Base-by-base conservation (phyloP, 192 early-diverging fungal genomes). In the Coemansia sp. region DNA sequence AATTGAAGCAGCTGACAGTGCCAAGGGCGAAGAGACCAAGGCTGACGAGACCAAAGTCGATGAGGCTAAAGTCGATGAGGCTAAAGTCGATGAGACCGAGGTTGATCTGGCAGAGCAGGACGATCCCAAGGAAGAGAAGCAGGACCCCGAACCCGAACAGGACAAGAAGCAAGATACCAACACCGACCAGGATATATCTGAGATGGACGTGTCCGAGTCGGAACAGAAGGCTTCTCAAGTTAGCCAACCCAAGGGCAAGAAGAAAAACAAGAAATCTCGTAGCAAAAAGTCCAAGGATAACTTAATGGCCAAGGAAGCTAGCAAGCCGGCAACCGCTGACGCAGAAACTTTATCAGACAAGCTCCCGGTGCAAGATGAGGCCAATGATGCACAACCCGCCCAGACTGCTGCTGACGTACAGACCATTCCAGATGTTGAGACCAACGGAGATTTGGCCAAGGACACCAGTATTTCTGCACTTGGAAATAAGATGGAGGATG, bases 401-500 rank as follows among this genome's bases (percentile, higher is more conserved):
- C 18, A 48, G 3, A 38, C 57, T 21, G 23, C 60, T 56, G 8
- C 49, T 28, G 23, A 64, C 50, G 34, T 4, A 40, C 21, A 70
- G 25, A 7, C 21, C 24, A 63, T 46, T 3, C n/a, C 5, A 71
- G 46, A 51, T 47, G 28, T 7, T 3, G 1, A 52, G 10, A 58
- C 36, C 3, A 56, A 73, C 21, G 58, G 56, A 5, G 61, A 36
- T 8, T n/a, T 18, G 17, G 66, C 50, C 4, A 56, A 63, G 50
- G 52, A 60, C 4, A 24, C 68, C 21, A 71, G 63, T 17, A 67
- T 74, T 37, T 56, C 71, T 1, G 70, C 68, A 17, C 70, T 84
- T 14, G 68, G 74, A 11, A 68, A 78, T 42, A 58, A 68, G 18
- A 82, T 85, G 62, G 85, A 85, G 15, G 76, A 81, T 25, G 74